Evolutionary conservation across 2,329 filamentous ascomycete species (phyloP), one percentile per base, ranked within the genome.

Genomic region (Stagonosporopsis cucurbitacearum): DNA sequence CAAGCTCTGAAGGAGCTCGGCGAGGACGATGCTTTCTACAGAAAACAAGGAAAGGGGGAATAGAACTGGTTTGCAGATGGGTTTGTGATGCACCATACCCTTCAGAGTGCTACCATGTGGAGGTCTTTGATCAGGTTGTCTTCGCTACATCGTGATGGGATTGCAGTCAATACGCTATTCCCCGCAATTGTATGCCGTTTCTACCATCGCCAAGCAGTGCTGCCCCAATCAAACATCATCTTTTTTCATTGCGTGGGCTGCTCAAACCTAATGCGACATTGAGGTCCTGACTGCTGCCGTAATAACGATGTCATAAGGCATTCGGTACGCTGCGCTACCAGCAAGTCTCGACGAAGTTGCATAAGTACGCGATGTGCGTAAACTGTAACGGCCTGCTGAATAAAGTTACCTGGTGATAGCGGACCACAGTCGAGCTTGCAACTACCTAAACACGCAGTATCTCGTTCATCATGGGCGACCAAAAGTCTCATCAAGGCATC

Each of bases 401-500:
- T 8, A 45, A 5, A 35, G 11, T n/a, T n/a, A 11, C 4, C 11
- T 7, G 8, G 2, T n/a, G 15, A 25, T n/a, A 25, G 2, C 12
- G 4, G n/a, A 6, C 19, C 20, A 15, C 37, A 19, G 36, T 20
- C 13, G 8, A 23, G 22, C 17, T 8, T 28, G 3, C 9, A 6
- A 17, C 25, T 17, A 35, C 7, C 11, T 6, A 20, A 22, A 9
- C 11, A 11, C 22, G 3, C 13, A 33, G 15, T 3, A 32, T 15
- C 26, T 39, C 1, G 2, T 22, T 25, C 7, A 30, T n/a, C 22
- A 54, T 54, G 44, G 30, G 44, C 32, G 39, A 54, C 37, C 22
- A 43, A 12, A 22, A 33, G 35, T 40, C 26, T 6, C 59, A 64
- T 45, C 56, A 64, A 54, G 42, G 47, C 15, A 57, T 52, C 36